Evolutionary conservation across 805 yeast species (phyloP).

Genomic region (Suhomyces xylopsoci): DNA sequence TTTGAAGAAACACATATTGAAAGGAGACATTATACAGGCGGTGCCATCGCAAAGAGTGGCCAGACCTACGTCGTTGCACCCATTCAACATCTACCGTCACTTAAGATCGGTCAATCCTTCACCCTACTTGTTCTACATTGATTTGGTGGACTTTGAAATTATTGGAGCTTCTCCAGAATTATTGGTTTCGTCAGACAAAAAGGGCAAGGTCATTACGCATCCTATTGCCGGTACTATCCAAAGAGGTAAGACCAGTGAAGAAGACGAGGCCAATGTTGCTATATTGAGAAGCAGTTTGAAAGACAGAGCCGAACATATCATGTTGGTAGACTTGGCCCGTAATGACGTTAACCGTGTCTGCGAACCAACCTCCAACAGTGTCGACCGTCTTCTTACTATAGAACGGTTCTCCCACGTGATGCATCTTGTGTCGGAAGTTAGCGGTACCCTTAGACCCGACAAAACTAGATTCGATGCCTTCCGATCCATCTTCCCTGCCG

Average conservation of each 20-base stretch:
- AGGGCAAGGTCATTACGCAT: conserved; percentile 81
- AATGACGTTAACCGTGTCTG: conserved; percentile 96
- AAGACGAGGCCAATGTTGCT: conserved; percentile 81
- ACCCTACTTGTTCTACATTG: conserved; percentile 93
- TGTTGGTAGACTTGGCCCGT: conserved; percentile 97
- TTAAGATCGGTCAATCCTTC: conserved; percentile 95
- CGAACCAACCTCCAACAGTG: conserved; percentile 76
- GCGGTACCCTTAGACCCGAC: conserved; percentile 81
- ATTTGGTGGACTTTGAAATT: conserved; percentile 85
- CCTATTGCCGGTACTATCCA: conserved; percentile 97
- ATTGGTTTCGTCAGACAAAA: conserved; percentile 73
- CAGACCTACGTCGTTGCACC: conserved; percentile 91
- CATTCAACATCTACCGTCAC: conserved; percentile 94
- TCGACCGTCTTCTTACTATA: conserved; percentile 83
- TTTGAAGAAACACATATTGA: conserved; percentile 75
- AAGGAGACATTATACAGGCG: conserved; percentile 95
- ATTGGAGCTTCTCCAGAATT: conserved; percentile 98
- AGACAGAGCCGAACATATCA: conserved; percentile 97
- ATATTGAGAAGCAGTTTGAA: conserved; percentile 72
- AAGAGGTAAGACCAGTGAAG: conserved; percentile 88
- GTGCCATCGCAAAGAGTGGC: conserved; percentile 98
- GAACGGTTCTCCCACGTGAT: conserved; percentile 96
- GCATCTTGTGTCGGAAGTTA: conserved; percentile 93
- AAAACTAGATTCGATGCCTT: conserved; percentile 95
- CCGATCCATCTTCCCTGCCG: conserved; percentile 97